Base-by-base conservation (phyloP, 2,329 filamentous ascomycete genomes). In the Stagonosporopsis cucurbitacearum region DNA sequence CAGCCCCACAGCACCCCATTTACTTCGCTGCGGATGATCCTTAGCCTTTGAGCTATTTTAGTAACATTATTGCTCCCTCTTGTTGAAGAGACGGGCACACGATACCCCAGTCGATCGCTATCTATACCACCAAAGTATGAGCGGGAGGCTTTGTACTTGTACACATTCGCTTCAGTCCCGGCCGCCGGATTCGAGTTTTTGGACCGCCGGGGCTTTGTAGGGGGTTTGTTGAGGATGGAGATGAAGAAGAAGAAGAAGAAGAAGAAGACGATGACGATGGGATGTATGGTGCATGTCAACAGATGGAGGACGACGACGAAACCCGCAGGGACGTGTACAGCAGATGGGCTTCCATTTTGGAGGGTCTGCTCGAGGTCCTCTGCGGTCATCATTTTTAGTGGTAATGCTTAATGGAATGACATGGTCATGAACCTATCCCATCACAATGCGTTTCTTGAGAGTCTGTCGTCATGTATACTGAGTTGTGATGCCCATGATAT, bases 321-420 rank as follows among this genome's bases (percentile, higher is more conserved):
- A 37, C 30, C 12, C 47, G 42, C 42, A 13, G 30, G 48, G 42
- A 50, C 37, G 50, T 17, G 42, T 41, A 40, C 23, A 51, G 32
- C 53, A 56, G 53, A 51, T 47, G 47, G 47, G 42, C 53, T 25
- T 28, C 49, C 15, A 7, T 9, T 17, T 48, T n/a, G 43, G 25
- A 26, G 43, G 53, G 53, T 56, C 47, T 56, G 53, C 25, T 51
- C 19, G 43, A 55, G 20, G 36, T 48, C 47, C 23, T 7, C 30
- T n/a, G n/a, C 22, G 30, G 62, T 67, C 64, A 66, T 64, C 59
- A 64, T 64, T 66, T 65, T 65, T 70, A 68, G 53, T 65, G 40
- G 40, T 72, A 72, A 72, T 72, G 68, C 70, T 70, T 72, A 72
- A 72, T 72, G 66, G 62, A 64, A 59, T 50, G 58, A 59, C 57